Evolutionary conservation across 1,284 basidiomycete genomes (phyloP), one percentile per base, ranked within the genome.

Genomic region (Microbotryum intermedium): DNA sequence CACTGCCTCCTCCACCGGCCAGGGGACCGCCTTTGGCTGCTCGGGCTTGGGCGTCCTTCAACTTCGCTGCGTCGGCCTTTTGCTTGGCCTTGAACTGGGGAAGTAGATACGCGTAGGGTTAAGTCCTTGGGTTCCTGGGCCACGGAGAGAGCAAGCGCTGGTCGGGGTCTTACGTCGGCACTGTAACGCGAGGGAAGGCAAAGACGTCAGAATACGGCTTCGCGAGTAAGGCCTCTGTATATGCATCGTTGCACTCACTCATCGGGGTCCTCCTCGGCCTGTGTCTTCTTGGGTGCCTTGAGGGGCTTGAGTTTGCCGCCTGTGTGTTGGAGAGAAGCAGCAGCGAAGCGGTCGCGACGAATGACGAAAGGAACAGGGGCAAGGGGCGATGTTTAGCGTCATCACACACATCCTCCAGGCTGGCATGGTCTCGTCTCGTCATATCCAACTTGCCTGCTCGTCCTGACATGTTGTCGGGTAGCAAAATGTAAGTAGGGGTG

Each of bases 281-380:
- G 61, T 39, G 28, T 28, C 56, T 67, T 67, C 62, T 67, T 67
- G 39, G 65, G 51, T 54, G 80, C 83, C 82, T 85, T 84, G 52
- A 84, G 76, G 60, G 87, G 87, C 80, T 88, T 88, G 55, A 84
- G 72, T 76, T 88, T 88, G 72, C 86, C 86, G 64, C 85, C 87
- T 39, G 30, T 11, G 50, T 4, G 48, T 25, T 13, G 18, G 21
- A n/a, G 42, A 3, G 21, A 42, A 34, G 21, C 29, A n/a, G n/a
- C 42, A 39, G 16, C 21, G 39, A 9, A 23, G 16, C 29, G 30
- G 7, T 18, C 28, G 39, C 16, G 23, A 10, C 29, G 46, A 11
- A 44, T 21, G 25, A 25, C 11, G 23, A 48, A 47, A 28, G 39
- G 8, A n/a, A 47, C 21, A 21, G 46, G 42, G 20, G 11, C 16